Evolutionary conservation across 805 yeast genomes (phyloP), one percentile per base, ranked within the genome.

Genomic region (Suhomyces canberraensis): DNA sequence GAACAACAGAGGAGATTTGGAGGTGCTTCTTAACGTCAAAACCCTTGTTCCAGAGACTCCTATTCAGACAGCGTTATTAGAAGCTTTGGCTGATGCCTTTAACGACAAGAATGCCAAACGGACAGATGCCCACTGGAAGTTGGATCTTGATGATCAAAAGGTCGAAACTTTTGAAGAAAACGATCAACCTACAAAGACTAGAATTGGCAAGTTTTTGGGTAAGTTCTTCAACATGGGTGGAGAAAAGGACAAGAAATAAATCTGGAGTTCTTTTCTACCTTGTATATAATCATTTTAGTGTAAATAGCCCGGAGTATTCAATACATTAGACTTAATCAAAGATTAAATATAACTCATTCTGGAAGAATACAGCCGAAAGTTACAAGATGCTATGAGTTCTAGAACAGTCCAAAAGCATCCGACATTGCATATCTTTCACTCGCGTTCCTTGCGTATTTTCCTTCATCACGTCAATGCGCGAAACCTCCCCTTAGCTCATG

Each of bases 61-160:
- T 11, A 82, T 93, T 1, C 96, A 93, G 59, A 82, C 81, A 9
- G 95, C 95, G 19, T 67, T 93, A 37, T 72, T 95, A 52, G 99
- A 93, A 58, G 96, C 96, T 0, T 72, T 93, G 45, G 98, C 99
- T 1, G 96, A 89, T 54, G 84, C 95, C 2, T 75, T 84, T 33
- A 78, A 84, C 40, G 99, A 93, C 58, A 69, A 70, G 29, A 73
- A 71, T 16, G 98, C 98, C 3, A 84, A 75, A 48, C 70, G 95
- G 45, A 68, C 81, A 9, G 80, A 78, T 52, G 61, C 63, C 11
- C 64, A 66, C 36, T 61, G 65, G 61, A 60, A 61, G 34, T 41
- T 54, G 17, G 67, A 64, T 31, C 26, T 52, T n/a, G 66, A 60
- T 4, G 48, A 48, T n/a, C 30, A 42, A 5, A 39, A 42, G 28